Percentiles rank a stretch among this genome's conserved stretches.
phyloP scores from a whole-genome alignment of 208 protist genomes.

The Acanthamoeba sp. region DNA sequence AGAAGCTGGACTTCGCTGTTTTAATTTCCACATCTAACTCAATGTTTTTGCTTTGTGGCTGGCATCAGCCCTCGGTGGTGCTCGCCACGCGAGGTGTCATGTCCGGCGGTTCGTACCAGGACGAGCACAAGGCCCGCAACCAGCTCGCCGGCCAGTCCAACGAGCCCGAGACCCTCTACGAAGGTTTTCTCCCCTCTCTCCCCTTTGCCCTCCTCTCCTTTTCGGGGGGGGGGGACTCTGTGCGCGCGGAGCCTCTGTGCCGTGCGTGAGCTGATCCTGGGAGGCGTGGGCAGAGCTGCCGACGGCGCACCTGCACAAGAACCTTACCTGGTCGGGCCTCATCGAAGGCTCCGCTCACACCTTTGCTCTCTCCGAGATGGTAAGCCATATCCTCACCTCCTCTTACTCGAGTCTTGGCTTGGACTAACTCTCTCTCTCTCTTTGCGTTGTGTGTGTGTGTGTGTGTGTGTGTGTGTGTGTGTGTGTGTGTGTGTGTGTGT shows the following conservation, averaged over 20 bases:
- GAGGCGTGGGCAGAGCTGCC: background rate
- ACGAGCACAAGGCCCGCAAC: background rate
- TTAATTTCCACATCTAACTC: background rate
- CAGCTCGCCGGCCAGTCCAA: background rate
- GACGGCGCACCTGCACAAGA: constrained; percentile 38
- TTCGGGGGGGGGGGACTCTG: no score
- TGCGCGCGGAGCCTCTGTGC: no score
- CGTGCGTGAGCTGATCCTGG: no score
- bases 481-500: background rate
- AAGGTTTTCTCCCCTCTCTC: background rate
- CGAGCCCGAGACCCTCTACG: background rate
- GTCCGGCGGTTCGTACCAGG: background rate
- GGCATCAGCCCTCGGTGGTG: background rate
- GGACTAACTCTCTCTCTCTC: no score
- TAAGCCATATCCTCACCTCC: background rate
- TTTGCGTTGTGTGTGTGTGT: background rate
- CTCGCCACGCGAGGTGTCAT: background rate
- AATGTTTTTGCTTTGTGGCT: background rate
- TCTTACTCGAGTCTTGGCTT: no score
- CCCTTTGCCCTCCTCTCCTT: no score
- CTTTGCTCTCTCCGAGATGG: constrained; percentile 65
- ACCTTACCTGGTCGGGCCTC: constrained; percentile 54
- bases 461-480: no score
- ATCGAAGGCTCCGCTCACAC: constrained; percentile 54
- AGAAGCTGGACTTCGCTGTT: no score